Conservation (phyloP, 2,329 filamentous ascomycete genomes). For the Curvularia hawaiiensis region DNA sequence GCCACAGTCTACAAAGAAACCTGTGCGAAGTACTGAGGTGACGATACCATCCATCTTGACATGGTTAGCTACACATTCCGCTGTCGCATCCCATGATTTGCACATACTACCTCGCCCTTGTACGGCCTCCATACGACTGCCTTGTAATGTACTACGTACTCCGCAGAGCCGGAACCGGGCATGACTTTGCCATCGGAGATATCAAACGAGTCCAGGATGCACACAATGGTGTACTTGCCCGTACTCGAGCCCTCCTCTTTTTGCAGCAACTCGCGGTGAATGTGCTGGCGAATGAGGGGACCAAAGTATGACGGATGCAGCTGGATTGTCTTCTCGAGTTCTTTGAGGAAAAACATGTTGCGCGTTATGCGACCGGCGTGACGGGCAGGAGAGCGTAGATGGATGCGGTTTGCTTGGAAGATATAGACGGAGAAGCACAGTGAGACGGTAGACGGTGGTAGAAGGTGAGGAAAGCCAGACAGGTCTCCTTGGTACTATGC, state of each 20-base stretch:
- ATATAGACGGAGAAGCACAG: constrained; percentile 22
- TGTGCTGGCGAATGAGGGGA: constrained; percentile 87
- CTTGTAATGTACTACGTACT: constrained; percentile 93
- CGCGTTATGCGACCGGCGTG: constrained; percentile 24
- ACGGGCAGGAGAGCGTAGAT: constrained; percentile 11
- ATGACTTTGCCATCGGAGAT: constrained; percentile 93
- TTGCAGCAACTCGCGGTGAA: constrained; percentile 85
- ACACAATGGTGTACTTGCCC: constrained; percentile 96
- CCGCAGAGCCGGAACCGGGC: constrained; percentile 86
- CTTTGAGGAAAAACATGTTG: constrained; percentile 96
- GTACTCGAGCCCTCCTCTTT: constrained; percentile 96
- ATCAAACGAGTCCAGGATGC: constrained; percentile 95
- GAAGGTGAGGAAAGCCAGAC: constrained; percentile 11
- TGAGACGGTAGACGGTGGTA: constrained; percentile 12
- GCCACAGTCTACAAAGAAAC: constrained; percentile 86
- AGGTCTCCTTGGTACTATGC: constrained; percentile 28
- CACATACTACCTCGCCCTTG: constrained; percentile 91
- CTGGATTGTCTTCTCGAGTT: constrained; percentile 92
- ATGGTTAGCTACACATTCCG: constrained; percentile 29
- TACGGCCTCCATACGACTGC: constrained; percentile 98
- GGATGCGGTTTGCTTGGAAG: constrained; percentile 12
- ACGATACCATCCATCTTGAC: constrained; percentile 89
- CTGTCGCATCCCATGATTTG: constrained; percentile 2
- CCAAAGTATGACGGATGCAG: constrained; percentile 98
- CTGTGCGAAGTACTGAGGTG: constrained; percentile 86